A percentile compares a stretch with the other conserved stretches of the same genome.
phyloP scores from a whole-genome alignment of 495 filamentous ascomycete genomes.

The Thozetella sp. region DNA sequence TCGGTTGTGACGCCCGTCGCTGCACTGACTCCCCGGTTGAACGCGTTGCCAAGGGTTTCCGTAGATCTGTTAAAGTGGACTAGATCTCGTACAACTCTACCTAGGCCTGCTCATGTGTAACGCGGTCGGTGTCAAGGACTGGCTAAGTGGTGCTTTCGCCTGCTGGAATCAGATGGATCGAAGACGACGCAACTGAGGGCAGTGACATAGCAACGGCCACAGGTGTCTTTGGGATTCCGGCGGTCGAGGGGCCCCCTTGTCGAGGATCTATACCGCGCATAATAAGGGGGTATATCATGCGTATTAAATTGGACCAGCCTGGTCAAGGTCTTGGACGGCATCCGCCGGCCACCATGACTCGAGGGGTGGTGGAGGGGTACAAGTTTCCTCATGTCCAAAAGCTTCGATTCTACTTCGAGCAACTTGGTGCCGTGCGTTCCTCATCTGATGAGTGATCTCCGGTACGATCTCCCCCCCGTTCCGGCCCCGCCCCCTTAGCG shows the following conservation, averaged over 20 bases:
- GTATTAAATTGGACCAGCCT: not conserved
- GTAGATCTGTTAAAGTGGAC: not conserved
- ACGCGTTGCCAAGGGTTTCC: too few relatives aligned
- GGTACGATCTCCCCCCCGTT: not conserved
- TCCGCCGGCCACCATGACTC: not conserved
- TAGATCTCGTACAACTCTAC: not conserved
- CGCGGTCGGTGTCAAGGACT: not conserved
- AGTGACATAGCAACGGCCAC: too few relatives aligned
- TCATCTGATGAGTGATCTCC: not conserved
- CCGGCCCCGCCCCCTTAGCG: too few relatives aligned
- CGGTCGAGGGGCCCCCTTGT: too few relatives aligned
- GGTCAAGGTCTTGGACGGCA: not conserved
- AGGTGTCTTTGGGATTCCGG: too few relatives aligned
- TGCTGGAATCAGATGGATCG: not conserved
- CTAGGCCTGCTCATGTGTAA: not conserved
- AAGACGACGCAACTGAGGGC: not conserved
- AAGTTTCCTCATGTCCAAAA: not conserved
- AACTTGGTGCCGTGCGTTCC: too few relatives aligned
- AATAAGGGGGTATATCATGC: constrained; percentile 3
- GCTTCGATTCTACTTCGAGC: too few relatives aligned
- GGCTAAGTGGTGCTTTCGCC: not conserved
- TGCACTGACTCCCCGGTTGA: too few relatives aligned
- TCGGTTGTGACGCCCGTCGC: too few relatives aligned
- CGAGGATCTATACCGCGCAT: not conserved
- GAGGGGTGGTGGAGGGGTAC: not conserved